Conservation (phyloP, 257 asterid genomes). For the Solanum paucissectum region DNA sequence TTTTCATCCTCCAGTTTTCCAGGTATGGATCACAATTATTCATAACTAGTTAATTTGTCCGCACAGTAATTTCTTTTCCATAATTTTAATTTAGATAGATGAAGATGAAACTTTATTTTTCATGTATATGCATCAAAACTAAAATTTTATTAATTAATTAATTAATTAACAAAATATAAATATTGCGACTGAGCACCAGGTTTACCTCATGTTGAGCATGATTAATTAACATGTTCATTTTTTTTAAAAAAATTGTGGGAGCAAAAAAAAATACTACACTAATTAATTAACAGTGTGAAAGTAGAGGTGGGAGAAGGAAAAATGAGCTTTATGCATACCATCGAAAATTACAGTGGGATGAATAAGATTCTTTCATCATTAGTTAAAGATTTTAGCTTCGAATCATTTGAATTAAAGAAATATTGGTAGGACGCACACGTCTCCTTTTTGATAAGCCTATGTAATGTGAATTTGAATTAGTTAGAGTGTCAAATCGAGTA, state of each 20-base stretch:
- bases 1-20: neutral
- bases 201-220: neutral
- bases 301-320: neutral
- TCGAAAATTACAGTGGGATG: neutral
- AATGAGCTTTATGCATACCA: neutral
- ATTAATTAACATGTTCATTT: neutral
- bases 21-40: neutral
- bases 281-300: neutral
- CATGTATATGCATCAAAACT: neutral
- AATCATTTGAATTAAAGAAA: neutral
- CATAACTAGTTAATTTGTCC: neutral
- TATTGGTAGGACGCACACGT: neutral
- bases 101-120: neutral
- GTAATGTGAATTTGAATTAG: neutral
- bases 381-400: neutral
- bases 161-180: neutral
- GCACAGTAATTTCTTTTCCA: neutral
- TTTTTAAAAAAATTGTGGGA: neutral
- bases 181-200: neutral
- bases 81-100: neutral
- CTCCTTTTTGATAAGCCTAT: neutral
- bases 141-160: neutral
- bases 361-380: neutral
- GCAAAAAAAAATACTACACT: neutral
- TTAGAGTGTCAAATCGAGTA: neutral